A percentile compares a stretch with the other conserved stretches of the same genome.
Conservation (phyloP, 176 grass and related monocot species). For the Melocanna baccifera region DNA sequence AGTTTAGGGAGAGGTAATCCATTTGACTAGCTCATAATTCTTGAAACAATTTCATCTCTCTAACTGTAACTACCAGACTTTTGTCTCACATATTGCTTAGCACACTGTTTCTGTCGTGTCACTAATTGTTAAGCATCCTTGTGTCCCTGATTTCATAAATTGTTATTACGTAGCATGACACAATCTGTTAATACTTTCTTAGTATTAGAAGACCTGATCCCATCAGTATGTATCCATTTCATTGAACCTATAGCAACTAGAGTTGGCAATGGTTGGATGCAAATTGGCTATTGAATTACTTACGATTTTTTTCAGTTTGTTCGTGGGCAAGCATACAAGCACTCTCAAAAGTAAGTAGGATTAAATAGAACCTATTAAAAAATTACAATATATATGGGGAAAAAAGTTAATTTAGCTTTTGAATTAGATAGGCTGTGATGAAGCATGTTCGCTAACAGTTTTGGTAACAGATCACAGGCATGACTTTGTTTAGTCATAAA, state of each 20-base stretch:
- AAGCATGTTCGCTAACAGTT: neutral
- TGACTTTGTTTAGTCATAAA: neutral
- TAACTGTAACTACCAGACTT: neutral
- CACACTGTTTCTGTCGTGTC: neutral
- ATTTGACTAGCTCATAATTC: neutral
- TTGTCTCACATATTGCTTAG: neutral
- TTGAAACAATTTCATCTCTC: neutral
- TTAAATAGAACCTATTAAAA: neutral
- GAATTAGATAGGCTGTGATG: neutral
- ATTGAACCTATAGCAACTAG: neutral
- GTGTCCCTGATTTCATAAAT: neutral
- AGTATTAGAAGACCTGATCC: neutral
- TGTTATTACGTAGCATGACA: neutral
- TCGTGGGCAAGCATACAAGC: too few relatives aligned
- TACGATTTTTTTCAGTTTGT: neutral
- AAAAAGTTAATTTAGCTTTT: neutral
- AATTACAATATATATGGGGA: neutral
- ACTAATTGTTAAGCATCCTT: neutral
- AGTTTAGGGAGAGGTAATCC: neutral
- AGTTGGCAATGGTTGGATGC: neutral
- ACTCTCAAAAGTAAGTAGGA: neutral
- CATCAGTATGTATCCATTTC: neutral
- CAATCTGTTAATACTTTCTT: neutral
- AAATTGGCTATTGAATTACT: neutral
- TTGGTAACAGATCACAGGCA: too few relatives aligned